A percentile compares a stretch with the other conserved stretches of the same genome.
phyloP scores from a whole-genome alignment of 192 early-diverging fungal genomes.

The Paraglomus occultum region DNA sequence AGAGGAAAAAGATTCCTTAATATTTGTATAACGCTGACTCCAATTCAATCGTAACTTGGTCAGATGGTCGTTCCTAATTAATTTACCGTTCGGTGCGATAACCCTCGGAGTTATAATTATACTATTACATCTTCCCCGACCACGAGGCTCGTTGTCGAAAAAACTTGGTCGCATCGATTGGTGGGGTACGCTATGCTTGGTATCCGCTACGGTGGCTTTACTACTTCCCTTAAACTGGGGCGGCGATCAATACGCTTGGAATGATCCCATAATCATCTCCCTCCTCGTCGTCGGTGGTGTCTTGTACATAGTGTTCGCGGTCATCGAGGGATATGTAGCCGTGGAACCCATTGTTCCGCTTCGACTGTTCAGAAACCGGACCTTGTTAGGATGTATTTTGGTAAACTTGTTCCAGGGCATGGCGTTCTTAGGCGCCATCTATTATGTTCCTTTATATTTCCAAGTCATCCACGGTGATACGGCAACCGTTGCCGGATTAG shows the following conservation, averaged over 20 bases:
- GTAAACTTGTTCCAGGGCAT: slow-evolving; percentile 43
- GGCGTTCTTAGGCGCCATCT: slow-evolving; percentile 54
- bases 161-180: slow-evolving; percentile 67
- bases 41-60: background rate
- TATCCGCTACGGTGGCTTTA: slow-evolving; percentile 55
- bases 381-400: slow-evolving; percentile 40
- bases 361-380: slow-evolving; percentile 54
- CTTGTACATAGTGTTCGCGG: slow-evolving; percentile 51
- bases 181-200: slow-evolving; percentile 50
- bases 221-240: slow-evolving; percentile 74
- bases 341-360: slow-evolving; percentile 69
- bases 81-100: slow-evolving; percentile 55
- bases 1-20: background rate
- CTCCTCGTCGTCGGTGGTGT: slow-evolving; percentile 53
- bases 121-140: slow-evolving; percentile 54
- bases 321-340: slow-evolving; percentile 63
- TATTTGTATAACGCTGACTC: slow-evolving; percentile 5
- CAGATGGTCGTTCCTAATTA: slow-evolving; percentile 60
- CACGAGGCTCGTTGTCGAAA: slow-evolving; percentile 42
- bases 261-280: slow-evolving; percentile 50
- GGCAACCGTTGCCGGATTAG: slow-evolving; percentile 69
- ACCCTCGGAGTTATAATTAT: slow-evolving; percentile 41
- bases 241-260: slow-evolving; percentile 70
- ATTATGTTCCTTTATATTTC: slow-evolving; percentile 73
- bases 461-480: slow-evolving; percentile 64